Base-by-base conservation (phyloP, 306 rosid species). In the Vicia sativa region DNA sequence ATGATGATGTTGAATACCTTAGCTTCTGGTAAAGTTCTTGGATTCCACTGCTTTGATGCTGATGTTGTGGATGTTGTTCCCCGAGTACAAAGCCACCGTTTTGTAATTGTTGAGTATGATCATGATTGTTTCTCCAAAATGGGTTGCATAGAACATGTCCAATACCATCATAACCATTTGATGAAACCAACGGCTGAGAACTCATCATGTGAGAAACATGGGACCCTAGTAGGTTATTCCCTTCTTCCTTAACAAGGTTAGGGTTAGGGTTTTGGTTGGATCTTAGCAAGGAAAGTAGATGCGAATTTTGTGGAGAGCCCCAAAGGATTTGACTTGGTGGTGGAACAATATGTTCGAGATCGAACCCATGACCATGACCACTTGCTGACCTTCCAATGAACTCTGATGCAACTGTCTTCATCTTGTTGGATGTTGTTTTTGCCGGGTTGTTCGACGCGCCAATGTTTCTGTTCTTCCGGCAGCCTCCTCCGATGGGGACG, bases 281-380 rank as follows among this genome's bases (percentile, higher is more conserved):
- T 79, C 91, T 83, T 3, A 93, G 72, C 10, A 93, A 50, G 28
- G 97, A 82, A 53, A 93, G 38, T 0, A 90, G 67, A 31, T 85
- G 96, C 29, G 95, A 83, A 62, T 86, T 88, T 70, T 90, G 98
- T 0, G 98, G 89, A 1, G 97, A 90, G 0, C 98, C 98, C 98
- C 98, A 93, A 0, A 86, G 78, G 73, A 93, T 79, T 6, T 87
- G 97, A 68, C 68, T 76, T 2, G 83, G 81, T 3, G 67, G 84
- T 3, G 7, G 67, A 48, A 86, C 42, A 7, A 78, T 83, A 0
- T 76, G 82, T 50, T 84, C 96, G 6, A 16, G 56, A 18, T 78
- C 65, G 0, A 79, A 78, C 18, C 85, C 85, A 1, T 54, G 58
- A 7, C 85, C 85, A 1, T 54, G 58, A 7, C 77, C 79, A 2